Percentiles rank a stretch among this genome's conserved stretches.
These are phyloP conservation scores for Brassica juncea DNA, from an alignment of 345 rosid species.

Conservation along the genomic window DNA sequence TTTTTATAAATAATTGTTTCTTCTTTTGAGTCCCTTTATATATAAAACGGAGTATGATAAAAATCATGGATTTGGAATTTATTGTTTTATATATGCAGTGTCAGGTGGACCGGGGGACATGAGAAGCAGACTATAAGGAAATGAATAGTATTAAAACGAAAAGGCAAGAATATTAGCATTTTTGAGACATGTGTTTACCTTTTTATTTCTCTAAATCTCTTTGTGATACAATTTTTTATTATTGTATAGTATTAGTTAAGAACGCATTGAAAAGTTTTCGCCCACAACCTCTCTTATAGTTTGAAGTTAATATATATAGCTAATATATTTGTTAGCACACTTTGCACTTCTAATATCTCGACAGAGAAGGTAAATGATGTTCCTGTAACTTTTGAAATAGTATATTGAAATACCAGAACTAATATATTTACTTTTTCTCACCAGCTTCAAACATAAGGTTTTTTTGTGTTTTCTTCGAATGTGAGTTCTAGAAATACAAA, in stretches of 20 bases:
- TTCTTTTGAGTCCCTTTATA: constrained; percentile 1
- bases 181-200: background rate
- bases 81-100: constrained; percentile 24
- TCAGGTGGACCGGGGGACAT: constrained; percentile 44
- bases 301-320: no score
- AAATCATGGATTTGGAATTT: constrained; percentile 31
- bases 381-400: background rate
- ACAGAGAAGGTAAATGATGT: background rate
- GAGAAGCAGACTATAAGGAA: constrained; percentile 29
- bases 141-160: constrained; percentile 4
- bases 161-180: constrained; percentile 8
- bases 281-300: no score
- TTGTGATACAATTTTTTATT: background rate
- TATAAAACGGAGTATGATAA: background rate
- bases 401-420: background rate
- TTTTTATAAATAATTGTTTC: constrained; percentile 8
- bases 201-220: background rate
- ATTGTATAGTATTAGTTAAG: background rate
- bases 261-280: background rate
- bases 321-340: background rate
- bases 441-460: background rate
- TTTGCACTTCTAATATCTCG: background rate
- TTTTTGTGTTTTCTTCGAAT: no score
- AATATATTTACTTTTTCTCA: background rate
- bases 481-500: no score